Evolutionary conservation across 2,329 filamentous ascomycete species (phyloP).

Genomic region (Zymoseptoria crescenta): DNA sequence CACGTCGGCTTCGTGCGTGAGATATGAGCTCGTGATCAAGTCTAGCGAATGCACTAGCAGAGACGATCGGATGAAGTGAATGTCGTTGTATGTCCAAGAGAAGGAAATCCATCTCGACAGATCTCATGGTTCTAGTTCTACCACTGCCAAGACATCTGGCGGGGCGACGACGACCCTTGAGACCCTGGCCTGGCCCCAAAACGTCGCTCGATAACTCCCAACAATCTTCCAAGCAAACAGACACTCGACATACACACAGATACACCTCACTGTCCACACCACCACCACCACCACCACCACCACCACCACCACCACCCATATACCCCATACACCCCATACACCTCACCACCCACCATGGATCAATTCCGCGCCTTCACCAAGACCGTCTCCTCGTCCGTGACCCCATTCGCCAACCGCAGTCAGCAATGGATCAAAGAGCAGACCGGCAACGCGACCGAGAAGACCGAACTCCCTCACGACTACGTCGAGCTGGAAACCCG

Average conservation of each 20-base stretch:
- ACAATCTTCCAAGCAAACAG: not conserved
- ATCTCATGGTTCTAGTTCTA: too few species aligned
- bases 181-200: not conserved
- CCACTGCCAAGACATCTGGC: not conserved
- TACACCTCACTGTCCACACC: not conserved
- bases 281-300: too few species aligned
- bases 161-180: not conserved
- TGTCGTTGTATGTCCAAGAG: not conserved
- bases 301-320: too few species aligned
- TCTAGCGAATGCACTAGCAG: not conserved
- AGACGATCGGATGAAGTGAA: not conserved
- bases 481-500: constrained; percentile 98
- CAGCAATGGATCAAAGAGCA: constrained; percentile 98
- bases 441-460: constrained; percentile 88
- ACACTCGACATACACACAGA: not conserved
- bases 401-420: constrained; percentile 85
- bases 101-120: not conserved
- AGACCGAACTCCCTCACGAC: constrained; percentile 94
- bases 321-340: not conserved
- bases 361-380: constrained; percentile 56
- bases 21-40: not conserved
- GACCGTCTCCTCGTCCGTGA: constrained; percentile 68
- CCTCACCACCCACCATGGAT: constrained; percentile 47
- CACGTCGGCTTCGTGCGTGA: not conserved
- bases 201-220: too few species aligned